Percentiles rank a stretch among this genome's conserved stretches.
These are phyloP conservation scores for Globisporangium cylindrosporum DNA, from an alignment of 352 stramenopile genomes.

Conservation along the genomic window DNA sequence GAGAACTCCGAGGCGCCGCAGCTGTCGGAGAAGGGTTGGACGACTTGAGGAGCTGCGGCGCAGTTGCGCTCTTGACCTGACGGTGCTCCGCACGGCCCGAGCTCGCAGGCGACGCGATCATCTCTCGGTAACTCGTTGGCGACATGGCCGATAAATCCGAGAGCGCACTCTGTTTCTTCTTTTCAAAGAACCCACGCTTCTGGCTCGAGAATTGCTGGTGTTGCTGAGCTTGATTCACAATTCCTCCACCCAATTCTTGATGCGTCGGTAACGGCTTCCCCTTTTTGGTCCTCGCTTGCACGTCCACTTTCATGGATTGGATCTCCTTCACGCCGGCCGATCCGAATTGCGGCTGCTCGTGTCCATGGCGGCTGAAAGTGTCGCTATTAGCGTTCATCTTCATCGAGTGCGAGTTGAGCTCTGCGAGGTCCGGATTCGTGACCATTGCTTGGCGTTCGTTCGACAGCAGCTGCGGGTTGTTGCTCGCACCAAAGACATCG, in stretches of 20 bases:
- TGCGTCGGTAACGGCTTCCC: conserved; percentile 6
- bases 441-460: conserved; percentile 11
- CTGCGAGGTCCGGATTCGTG: conserved; percentile 50
- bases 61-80: neutral
- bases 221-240: conserved; percentile 19
- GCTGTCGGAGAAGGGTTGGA: neutral
- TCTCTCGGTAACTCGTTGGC: conserved; percentile 8
- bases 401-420: conserved; percentile 71
- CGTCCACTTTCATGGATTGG: conserved; percentile 26
- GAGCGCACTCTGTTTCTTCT: conserved; percentile 8
- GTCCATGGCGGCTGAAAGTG: neutral
- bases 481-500: conserved; percentile 20
- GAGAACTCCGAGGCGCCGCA: neutral
- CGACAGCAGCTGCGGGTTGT: conserved; percentile 5
- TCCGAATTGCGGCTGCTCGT: neutral
- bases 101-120: conserved; percentile 9
- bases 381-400: conserved; percentile 34
- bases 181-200: conserved; percentile 20
- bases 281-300: conserved; percentile 26
- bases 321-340: conserved; percentile 6
- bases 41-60: neutral
- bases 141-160: conserved; percentile 10
- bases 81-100: neutral
- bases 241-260: neutral
- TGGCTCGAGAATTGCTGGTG: conserved; percentile 17